These are phyloP conservation scores for Amphichorda felina DNA, from an alignment of 2,329 filamentous ascomycete species.

Conservation along the genomic window DNA sequence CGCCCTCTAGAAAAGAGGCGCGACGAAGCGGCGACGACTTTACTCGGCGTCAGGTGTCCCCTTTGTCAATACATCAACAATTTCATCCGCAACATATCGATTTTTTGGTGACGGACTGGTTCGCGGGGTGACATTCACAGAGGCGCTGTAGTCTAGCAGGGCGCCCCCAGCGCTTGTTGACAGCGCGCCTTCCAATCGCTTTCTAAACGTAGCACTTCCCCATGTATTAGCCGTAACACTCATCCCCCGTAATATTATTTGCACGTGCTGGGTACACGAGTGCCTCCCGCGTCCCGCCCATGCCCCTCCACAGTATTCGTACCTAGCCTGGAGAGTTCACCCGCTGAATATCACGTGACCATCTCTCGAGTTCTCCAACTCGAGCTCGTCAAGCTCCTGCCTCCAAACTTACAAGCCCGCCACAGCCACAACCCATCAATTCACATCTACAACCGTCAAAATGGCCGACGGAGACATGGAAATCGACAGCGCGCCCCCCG, in stretches of 20 bases:
- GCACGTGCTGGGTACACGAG: no score
- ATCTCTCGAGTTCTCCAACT: no score
- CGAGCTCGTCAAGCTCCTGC: neutral
- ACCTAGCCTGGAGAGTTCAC: no score
- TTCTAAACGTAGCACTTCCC: no score
- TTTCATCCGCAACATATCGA: conserved; percentile 1
- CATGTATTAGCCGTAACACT: no score
- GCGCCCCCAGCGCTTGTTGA: no score
- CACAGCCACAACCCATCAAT: neutral
- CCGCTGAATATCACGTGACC: conserved; percentile 1
- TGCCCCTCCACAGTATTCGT: no score
- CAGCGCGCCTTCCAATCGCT: no score
- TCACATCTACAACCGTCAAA: neutral
- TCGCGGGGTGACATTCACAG: no score
- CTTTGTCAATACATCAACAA: conserved; percentile 20
- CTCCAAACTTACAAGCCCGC: neutral
- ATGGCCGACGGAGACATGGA: conserved; percentile 52
- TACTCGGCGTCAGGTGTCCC: conserved; percentile 27
- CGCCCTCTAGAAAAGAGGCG: conserved; percentile 15
- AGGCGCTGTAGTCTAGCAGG: no score
- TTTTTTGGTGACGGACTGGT: neutral
- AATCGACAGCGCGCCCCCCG: conserved; percentile 28
- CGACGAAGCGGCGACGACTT: conserved; percentile 24
- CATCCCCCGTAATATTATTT: no score
- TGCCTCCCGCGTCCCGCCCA: no score